Evolutionary conservation across 306 rosid genomes (phyloP), one percentile per base, ranked within the genome.

Genomic region (Cucurbita pepo): DNA sequence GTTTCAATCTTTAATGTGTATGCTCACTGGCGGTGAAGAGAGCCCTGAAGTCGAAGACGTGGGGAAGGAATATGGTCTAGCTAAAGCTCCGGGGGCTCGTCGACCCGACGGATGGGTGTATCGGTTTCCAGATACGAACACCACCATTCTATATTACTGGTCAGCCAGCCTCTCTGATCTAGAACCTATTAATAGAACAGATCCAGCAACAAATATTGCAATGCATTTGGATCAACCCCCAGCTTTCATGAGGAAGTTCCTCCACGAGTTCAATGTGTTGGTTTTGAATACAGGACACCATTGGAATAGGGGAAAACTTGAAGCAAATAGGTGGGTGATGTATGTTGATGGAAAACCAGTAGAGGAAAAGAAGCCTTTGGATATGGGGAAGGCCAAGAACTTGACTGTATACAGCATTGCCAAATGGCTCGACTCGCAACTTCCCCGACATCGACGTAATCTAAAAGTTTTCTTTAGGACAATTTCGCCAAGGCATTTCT

Each of bases 21-120:
- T 95, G 90, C 89, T 85, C 77, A 79, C 85, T 38, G 89, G 95
- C 22, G 96, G 97, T 73, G 84, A 86, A 78, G 82, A 84, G 71
- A 86, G 82, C 77, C 90, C 86, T 3, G 86, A 89, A 41, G 89
- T 91, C 64, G 75, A 76, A 82, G 84, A 91, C 44, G 90, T 91
- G 45, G 97, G 97, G 57, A 71, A 83, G 84, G 80, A 85, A 71
- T 95, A 88, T 34, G 95, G 85, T 75, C 90, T 91, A 30, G 91
- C 87, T 64, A 91, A 89, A 82, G 86, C 74, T 41, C 88, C 84
- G 1, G 89, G 96, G 77, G 95, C 96, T 64, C 82, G 89, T 77
- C 97, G 95, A 77, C 99, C 97, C 0, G 90, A 91, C 74, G 99
- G 99, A 40, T 95, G 96, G 90, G 99, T 94, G 61, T 95, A 91